Conservation (phyloP, 257 asterid genomes). For the Coffea canephora region DNA sequence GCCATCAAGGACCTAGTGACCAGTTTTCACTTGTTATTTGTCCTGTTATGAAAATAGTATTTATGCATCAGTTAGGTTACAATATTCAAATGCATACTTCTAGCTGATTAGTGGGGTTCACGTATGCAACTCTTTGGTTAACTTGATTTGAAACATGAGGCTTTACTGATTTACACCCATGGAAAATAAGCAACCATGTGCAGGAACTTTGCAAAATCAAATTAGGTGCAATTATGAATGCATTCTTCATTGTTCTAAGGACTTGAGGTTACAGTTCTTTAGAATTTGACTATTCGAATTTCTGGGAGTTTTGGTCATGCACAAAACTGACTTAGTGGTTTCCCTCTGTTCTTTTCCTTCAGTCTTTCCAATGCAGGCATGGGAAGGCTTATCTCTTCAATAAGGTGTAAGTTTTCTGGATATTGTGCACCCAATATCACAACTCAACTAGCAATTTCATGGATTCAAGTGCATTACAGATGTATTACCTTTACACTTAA, state of each 20-base stretch:
- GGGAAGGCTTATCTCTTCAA: constrained; percentile 55
- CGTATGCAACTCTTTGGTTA: not conserved
- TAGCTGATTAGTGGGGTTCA: not conserved
- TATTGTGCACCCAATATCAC: constrained; percentile 12
- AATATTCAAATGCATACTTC: not conserved
- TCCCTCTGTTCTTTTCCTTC: constrained; percentile 22
- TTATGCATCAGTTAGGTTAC: no score
- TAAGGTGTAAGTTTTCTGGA: constrained; percentile 46
- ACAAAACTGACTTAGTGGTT: constrained; percentile 20
- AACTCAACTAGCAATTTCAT: constrained; percentile 3
- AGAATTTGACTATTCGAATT: not conserved
- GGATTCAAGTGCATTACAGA: not conserved
- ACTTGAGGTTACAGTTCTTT: not conserved
- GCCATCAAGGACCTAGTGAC: not conserved
- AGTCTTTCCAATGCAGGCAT: constrained; percentile 44
- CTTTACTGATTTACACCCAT: not conserved
- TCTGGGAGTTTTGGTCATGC: constrained; percentile 11
- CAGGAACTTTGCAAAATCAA: not conserved
- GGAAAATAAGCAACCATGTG: not conserved
- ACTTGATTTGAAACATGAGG: not conserved
- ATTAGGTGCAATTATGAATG: not conserved
- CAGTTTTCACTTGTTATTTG: not conserved
- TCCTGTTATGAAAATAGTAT: not conserved
- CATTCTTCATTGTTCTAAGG: not conserved
- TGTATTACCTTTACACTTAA: constrained; percentile 8